phyloP scores from a whole-genome alignment of 345 rosid genomes.

The Eutrema yunnanense region DNA sequence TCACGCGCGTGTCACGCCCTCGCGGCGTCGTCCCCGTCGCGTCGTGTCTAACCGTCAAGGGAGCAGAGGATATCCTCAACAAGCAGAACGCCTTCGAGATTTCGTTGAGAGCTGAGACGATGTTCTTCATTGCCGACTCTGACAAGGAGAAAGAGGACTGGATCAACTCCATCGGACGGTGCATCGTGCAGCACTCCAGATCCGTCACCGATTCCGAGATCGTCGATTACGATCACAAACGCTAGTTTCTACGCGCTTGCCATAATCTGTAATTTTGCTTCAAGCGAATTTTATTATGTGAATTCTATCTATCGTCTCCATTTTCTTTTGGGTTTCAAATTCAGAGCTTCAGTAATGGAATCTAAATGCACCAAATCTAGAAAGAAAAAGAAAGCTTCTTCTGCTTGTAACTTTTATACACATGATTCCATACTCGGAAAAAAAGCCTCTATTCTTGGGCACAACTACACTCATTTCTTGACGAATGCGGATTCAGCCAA shows the following conservation, averaged over 20 bases:
- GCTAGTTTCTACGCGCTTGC: slow-evolving; percentile 6
- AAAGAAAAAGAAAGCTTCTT: neutral
- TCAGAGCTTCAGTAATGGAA: slow-evolving; percentile 3
- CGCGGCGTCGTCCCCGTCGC: slow-evolving; percentile 65
- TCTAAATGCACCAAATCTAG: neutral
- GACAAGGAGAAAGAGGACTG: slow-evolving; percentile 80
- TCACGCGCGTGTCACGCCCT: slow-evolving; percentile 50
- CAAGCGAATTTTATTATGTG: neutral
- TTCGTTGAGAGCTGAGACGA: slow-evolving; percentile 47
- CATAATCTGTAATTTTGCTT: neutral
- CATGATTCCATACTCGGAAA: neutral
- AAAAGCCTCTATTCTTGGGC: neutral
- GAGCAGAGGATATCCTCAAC: slow-evolving; percentile 62
- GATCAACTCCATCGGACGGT: slow-evolving; percentile 77
- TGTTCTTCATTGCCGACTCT: slow-evolving; percentile 66
- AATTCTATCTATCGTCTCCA: neutral
- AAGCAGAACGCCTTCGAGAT: slow-evolving; percentile 61
- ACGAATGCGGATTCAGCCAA: slow-evolving; percentile 75
- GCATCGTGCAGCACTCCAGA: slow-evolving; percentile 66
- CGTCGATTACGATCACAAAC: slow-evolving; percentile 52
- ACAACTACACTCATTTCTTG: slow-evolving; percentile 7
- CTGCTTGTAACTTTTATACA: slow-evolving; percentile 8
- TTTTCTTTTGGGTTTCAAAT: neutral
- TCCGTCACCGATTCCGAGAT: slow-evolving; percentile 70
- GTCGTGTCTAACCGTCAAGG: slow-evolving; percentile 61